These are phyloP conservation scores for Colletotrichum brevisporum DNA, from an alignment of 2,329 filamentous ascomycete species.

Conservation along the genomic window DNA sequence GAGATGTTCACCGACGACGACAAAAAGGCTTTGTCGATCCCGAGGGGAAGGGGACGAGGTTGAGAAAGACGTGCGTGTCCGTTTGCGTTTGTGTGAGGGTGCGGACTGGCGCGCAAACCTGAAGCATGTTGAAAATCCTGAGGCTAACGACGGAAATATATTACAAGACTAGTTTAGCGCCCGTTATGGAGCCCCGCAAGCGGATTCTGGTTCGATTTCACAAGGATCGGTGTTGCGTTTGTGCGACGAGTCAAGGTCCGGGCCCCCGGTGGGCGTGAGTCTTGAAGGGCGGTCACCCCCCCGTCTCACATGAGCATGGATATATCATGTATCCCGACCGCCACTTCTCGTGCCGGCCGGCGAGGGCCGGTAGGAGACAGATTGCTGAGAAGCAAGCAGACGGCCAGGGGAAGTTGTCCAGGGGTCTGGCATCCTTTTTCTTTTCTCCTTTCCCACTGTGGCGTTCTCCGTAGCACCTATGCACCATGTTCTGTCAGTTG, in stretches of 20 bases:
- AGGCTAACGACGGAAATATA: constrained; percentile 36
- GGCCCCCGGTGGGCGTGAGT: constrained; percentile 13
- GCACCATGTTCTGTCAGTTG: constrained; percentile 4
- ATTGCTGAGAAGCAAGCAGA: not conserved
- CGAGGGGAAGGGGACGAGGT: not conserved
- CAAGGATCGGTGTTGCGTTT: constrained; percentile 23
- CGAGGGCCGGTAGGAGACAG: constrained; percentile 23
- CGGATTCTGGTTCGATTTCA: constrained; percentile 28
- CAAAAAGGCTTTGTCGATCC: constrained; percentile 17
- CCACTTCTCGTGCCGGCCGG: constrained; percentile 21
- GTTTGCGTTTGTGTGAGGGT: too few species aligned
- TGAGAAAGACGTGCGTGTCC: not conserved
- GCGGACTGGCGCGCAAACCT: constrained; percentile 3
- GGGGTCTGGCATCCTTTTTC: not conserved
- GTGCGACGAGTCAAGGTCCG: constrained; percentile 33
- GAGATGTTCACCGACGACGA: not conserved
- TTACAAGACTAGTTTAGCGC: constrained; percentile 37
- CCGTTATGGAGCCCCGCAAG: constrained; percentile 19
- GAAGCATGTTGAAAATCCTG: constrained; percentile 16
- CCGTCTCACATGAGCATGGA: constrained; percentile 38
- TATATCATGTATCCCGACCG: constrained; percentile 18
- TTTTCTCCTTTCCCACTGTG: constrained; percentile 3
- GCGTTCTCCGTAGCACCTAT: not conserved
- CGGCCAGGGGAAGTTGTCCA: not conserved
- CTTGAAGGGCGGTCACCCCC: not conserved